These are phyloP conservation scores for Hevea brasiliensis DNA, from an alignment of 345 rosid genomes.

Conservation along the genomic window DNA sequence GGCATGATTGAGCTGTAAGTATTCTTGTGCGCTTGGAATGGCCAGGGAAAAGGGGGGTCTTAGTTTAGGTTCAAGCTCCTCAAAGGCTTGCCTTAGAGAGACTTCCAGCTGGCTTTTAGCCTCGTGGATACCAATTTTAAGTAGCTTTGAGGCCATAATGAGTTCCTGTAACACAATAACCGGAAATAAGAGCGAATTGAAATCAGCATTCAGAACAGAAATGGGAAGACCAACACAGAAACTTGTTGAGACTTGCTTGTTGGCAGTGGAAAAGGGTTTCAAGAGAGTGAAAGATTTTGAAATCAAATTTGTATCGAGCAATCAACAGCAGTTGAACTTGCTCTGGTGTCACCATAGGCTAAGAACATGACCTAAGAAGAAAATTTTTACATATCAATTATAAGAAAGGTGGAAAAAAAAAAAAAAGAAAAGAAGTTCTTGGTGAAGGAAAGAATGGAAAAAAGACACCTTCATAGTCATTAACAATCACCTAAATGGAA, in stretches of 20 bases:
- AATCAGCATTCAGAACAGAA: neutral
- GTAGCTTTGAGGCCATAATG: constrained; percentile 45
- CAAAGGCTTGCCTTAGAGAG: constrained; percentile 62
- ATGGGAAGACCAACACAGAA: neutral
- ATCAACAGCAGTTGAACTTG: too few species aligned
- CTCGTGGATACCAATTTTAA: constrained; percentile 38
- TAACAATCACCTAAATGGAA: too few species aligned
- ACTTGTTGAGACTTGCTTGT: neutral
- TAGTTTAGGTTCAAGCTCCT: constrained; percentile 40
- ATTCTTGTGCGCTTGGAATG: constrained; percentile 55
- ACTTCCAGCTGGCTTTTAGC: constrained; percentile 55
- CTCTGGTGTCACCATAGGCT: too few species aligned
- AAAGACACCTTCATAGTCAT: too few species aligned
- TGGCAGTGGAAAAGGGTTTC: too few species aligned
- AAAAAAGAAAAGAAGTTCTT: too few species aligned
- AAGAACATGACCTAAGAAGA: too few species aligned
- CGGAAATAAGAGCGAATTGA: neutral
- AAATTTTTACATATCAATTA: too few species aligned
- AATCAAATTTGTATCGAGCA: too few species aligned
- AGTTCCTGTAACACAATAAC: neutral
- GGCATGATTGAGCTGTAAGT: constrained; percentile 54
- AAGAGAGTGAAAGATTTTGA: too few species aligned
- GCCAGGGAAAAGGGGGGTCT: constrained; percentile 61
- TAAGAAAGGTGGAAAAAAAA: too few species aligned
- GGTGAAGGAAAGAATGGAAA: too few species aligned